Evolutionary conservation across 2,329 filamentous ascomycete genomes (phyloP).

Genomic region (Trichoderma pleuroti): DNA sequence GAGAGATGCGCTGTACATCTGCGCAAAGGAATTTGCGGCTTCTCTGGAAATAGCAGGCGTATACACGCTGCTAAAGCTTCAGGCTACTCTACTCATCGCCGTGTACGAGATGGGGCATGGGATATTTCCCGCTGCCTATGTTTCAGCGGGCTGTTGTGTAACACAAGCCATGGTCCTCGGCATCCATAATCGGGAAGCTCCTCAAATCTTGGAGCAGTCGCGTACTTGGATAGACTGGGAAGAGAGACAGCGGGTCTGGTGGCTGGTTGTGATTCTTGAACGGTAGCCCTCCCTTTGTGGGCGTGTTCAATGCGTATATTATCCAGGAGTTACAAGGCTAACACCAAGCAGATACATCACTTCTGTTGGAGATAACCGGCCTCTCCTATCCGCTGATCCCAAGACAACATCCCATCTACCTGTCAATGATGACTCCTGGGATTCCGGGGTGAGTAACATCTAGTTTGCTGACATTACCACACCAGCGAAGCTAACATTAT

Average conservation of each 20-base stretch:
- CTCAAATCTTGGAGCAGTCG: slow-evolving; percentile 27
- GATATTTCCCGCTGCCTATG: slow-evolving; percentile 33
- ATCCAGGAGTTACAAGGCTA: background rate
- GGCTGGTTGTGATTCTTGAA: slow-evolving; percentile 33
- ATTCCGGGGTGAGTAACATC: slow-evolving; percentile 16
- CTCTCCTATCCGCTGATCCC: slow-evolving; percentile 28
- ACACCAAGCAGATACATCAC: slow-evolving; percentile 22
- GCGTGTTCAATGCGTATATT: background rate
- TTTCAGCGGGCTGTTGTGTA: slow-evolving; percentile 30
- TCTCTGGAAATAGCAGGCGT: slow-evolving; percentile 25
- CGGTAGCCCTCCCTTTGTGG: slow-evolving; percentile 23
- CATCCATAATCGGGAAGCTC: slow-evolving; percentile 17
- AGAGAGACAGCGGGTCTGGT: slow-evolving; percentile 34
- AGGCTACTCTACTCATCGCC: slow-evolving; percentile 29
- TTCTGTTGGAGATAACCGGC: slow-evolving; percentile 24
- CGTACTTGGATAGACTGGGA: slow-evolving; percentile 31
- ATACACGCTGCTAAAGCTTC: slow-evolving; percentile 27
- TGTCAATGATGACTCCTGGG: slow-evolving; percentile 28
- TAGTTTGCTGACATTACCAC: background rate
- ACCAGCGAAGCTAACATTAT: background rate
- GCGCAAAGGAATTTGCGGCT: slow-evolving; percentile 19
- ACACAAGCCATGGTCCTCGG: slow-evolving; percentile 23
- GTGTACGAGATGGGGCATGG: slow-evolving; percentile 35
- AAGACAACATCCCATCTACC: slow-evolving; percentile 29
- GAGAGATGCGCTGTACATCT: slow-evolving; percentile 17